These are phyloP conservation scores for Paramecium sonneborni DNA, from an alignment of 73 alveolate species.

Conservation along the genomic window DNA sequence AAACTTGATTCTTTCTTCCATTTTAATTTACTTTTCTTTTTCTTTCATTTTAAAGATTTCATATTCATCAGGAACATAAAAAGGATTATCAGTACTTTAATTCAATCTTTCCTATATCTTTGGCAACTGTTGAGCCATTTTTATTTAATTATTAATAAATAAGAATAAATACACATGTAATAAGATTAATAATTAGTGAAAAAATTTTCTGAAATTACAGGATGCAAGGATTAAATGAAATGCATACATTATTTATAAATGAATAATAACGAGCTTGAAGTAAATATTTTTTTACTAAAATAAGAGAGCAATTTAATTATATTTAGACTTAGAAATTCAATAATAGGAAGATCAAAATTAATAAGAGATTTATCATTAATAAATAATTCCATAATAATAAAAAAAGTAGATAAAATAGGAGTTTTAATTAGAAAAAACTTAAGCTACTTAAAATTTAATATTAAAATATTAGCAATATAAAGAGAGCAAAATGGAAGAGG, in stretches of 20 bases:
- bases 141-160: background rate
- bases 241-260: background rate
- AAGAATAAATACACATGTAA: background rate
- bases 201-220: background rate
- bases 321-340: background rate
- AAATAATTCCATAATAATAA: background rate
- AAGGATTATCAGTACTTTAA: constrained; percentile 20
- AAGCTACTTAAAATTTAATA: background rate
- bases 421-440: background rate
- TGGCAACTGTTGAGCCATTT: constrained; percentile 7
- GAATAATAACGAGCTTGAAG: background rate
- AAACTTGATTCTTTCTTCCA: constrained; percentile 51
- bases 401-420: background rate
- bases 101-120: background rate
- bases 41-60: constrained; percentile 68
- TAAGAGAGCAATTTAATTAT: background rate
- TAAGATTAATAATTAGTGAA: background rate
- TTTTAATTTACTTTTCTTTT: constrained; percentile 45
- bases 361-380: background rate
- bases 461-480: background rate
- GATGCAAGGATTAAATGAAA: background rate
- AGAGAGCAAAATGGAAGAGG: background rate
- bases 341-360: background rate
- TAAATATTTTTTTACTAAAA: background rate
- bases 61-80: constrained; percentile 68